Percentiles rank a stretch among this genome's conserved stretches.
Conservation (phyloP, 208 protist genomes). For the Angomonas ambiguus region DNA sequence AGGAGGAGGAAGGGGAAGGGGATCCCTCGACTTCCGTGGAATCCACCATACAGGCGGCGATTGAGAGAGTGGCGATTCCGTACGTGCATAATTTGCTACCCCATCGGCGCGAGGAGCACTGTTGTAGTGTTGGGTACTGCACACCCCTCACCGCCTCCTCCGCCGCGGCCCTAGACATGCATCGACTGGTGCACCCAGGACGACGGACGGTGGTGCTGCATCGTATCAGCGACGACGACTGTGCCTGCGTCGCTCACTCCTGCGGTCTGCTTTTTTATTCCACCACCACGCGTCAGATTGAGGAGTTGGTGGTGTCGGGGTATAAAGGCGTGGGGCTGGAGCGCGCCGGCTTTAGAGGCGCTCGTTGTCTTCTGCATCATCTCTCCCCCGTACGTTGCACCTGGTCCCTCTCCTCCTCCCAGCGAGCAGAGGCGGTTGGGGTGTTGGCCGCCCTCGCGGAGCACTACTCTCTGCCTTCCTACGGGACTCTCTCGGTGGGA, state of each 20-base stretch:
- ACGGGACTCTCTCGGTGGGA: background rate
- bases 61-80: constrained; percentile 23
- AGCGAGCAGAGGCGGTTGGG: constrained; percentile 32
- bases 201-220: constrained; percentile 18
- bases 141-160: background rate
- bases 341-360: constrained; percentile 30
- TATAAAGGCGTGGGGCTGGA: constrained; percentile 44
- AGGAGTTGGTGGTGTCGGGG: constrained; percentile 31
- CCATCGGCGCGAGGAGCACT: constrained; percentile 23
- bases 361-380: constrained; percentile 62
- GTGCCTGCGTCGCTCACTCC: constrained; percentile 55
- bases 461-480: constrained; percentile 14
- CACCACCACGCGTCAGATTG: constrained; percentile 20
- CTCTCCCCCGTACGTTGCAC: constrained; percentile 24
- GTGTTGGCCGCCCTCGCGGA: constrained; percentile 37
- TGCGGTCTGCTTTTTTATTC: constrained; percentile 16
- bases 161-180: constrained; percentile 4
- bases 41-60: constrained; percentile 51
- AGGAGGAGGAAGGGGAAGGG: background rate
- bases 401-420: constrained; percentile 26
- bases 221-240: constrained; percentile 49
- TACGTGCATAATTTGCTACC: constrained; percentile 12
- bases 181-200: constrained; percentile 34
- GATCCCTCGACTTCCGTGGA: constrained; percentile 18
- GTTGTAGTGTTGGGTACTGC: constrained; percentile 14